Conservation (phyloP, 192 early-diverging fungal species). For the Gonapodya prolifera region DNA sequence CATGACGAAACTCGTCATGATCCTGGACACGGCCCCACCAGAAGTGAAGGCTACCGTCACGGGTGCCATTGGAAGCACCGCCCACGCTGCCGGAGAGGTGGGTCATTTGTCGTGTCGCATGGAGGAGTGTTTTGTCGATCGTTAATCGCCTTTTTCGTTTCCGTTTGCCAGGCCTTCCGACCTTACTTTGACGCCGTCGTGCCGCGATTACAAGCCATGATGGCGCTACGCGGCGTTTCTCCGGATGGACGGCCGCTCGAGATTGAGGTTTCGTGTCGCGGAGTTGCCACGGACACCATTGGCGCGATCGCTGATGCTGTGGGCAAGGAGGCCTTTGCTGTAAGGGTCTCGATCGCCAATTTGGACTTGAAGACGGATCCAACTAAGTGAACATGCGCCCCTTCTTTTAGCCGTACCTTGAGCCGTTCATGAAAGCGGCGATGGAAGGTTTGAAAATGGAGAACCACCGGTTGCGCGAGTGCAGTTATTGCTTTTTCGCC, state of each 20-base stretch:
- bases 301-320: conserved; percentile 79
- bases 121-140: background rate
- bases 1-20: conserved; percentile 64
- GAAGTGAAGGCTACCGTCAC: conserved; percentile 67
- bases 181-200: conserved; percentile 70
- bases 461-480: conserved; percentile 64
- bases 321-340: conserved; percentile 60
- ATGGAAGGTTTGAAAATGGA: conserved; percentile 65
- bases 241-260: conserved; percentile 54
- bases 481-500: conserved; percentile 76
- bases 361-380: no score
- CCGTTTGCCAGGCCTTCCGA: conserved; percentile 38
- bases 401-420: conserved; percentile 41
- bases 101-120: conserved; percentile 12
- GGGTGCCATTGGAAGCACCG: conserved; percentile 79
- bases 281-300: conserved; percentile 72
- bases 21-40: conserved; percentile 53
- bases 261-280: conserved; percentile 25
- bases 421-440: conserved; percentile 60
- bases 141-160: no score
- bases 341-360: no score
- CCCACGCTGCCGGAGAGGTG: conserved; percentile 63
- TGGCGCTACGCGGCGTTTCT: conserved; percentile 49
- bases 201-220: conserved; percentile 51
- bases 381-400: no score